Evolutionary conservation across 768 basidiomycete species (phyloP), one percentile per base, ranked within the genome.

Genomic region (Lactarius hatsudake): DNA sequence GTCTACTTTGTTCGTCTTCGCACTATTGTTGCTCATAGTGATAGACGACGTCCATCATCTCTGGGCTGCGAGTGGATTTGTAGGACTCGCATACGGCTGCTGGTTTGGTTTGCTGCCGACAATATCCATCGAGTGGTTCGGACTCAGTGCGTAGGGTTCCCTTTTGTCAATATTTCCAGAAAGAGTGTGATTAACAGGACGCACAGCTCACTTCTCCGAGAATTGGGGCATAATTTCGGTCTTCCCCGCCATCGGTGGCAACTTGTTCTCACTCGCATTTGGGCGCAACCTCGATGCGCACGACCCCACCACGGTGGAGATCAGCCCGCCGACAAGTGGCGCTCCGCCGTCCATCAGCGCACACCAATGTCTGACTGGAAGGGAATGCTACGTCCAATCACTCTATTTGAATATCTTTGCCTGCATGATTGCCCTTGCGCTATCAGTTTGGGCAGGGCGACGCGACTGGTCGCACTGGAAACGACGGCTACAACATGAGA

Each of bases 81-180:
- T 92, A 0, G 91, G 90, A 0, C 74, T 89, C 6, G 86, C 87
- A 0, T 90, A 94, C 71, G 93, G 93, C 4, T 82, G 85, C 59
- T 73, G 86, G 62, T 94, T 92, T 74, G 90, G 89, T 2, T 78
- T 90, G 53, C 82, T 84, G 72, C 91, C 92, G 0, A 86, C 88
- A n/a, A 81, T 96, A 36, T 81, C 85, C 61, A 82, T 95, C 30
- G 94, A 96, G 71, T 94, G 91, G 92, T 96, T 95, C 71, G 94
- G 94, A 8, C 80, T 96, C 72, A 80, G 91, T 91, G 72, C 73
- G 90, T 86, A 2, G 13, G 36, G 20, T 15, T 57, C 32, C 6
- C 54, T 38, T 42, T 56, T 32, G 36, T 38, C 28, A 40, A 15
- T 32, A 62, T 18, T 18, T 4, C 5, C 30, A 17, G 30, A 51